Evolutionary conservation across 2,329 filamentous ascomycete species (phyloP).

Genomic region (Alternaria ethzedia): DNA sequence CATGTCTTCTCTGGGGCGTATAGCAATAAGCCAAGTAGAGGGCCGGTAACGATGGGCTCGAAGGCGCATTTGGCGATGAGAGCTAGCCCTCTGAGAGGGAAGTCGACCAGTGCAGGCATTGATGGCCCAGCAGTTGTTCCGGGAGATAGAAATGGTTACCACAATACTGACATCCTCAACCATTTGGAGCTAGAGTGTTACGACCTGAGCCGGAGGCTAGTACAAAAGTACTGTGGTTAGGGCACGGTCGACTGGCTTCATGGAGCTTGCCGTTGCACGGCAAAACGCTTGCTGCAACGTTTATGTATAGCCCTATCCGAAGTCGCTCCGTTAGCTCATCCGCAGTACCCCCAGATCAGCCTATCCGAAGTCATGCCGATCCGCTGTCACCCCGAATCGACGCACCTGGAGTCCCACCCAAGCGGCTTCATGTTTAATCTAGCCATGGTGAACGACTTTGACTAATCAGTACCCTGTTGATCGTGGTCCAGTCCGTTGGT

Average conservation of each 20-base stretch:
- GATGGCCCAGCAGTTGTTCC: not conserved
- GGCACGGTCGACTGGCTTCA: not conserved
- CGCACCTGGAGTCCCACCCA: not conserved
- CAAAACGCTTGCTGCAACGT: not conserved
- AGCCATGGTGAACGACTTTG: not conserved
- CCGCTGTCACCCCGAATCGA: not conserved
- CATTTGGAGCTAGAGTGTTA: not conserved
- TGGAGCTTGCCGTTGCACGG: not conserved
- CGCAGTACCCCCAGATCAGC: not conserved
- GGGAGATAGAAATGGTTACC: not conserved
- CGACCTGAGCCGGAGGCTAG: not conserved
- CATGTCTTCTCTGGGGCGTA: not conserved
- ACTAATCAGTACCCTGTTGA: not conserved
- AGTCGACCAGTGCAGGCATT: not conserved
- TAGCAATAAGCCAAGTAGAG: not conserved
- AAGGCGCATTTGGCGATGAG: not conserved
- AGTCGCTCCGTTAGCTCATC: not conserved
- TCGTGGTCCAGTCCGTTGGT: not conserved
- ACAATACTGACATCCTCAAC: not conserved
- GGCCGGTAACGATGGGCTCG: conserved; percentile 3
- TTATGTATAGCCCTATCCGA: not conserved
- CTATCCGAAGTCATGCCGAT: not conserved
- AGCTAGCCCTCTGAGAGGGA: not conserved
- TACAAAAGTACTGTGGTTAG: not conserved
- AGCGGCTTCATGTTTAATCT: not conserved